phyloP scores from a whole-genome alignment of 1,284 basidiomycete species.

The Volvariella volvacea region DNA sequence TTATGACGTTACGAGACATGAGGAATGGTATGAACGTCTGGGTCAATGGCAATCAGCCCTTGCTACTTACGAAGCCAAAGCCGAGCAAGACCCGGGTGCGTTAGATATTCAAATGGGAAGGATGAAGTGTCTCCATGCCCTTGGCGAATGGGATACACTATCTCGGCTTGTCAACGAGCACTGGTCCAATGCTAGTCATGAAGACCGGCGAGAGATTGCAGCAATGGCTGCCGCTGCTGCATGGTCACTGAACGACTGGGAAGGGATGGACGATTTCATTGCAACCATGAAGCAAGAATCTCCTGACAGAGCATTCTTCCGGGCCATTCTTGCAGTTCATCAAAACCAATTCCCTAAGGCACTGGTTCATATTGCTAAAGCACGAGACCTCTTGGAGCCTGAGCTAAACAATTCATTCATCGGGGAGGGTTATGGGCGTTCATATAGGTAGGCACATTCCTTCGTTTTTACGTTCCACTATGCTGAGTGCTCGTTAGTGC shows the following conservation, averaged over 20 bases:
- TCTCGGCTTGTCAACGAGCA: slow-evolving; percentile 84
- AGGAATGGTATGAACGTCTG: slow-evolving; percentile 97
- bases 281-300: slow-evolving; percentile 91
- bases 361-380: slow-evolving; percentile 85
- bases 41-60: slow-evolving; percentile 97
- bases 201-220: slow-evolving; percentile 88
- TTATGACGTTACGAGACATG: slow-evolving; percentile 83
- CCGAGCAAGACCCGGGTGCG: slow-evolving; percentile 59
- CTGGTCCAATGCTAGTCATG: slow-evolving; percentile 81
- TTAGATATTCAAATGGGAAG: slow-evolving; percentile 79
- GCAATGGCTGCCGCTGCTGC: slow-evolving; percentile 96
- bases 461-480: not conserved
- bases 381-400: slow-evolving; percentile 90
- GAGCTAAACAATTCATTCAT: slow-evolving; percentile 85
- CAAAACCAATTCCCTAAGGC: slow-evolving; percentile 95
- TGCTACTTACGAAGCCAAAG: slow-evolving; percentile 79
- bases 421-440: slow-evolving; percentile 93
- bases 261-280: slow-evolving; percentile 98
- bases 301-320: slow-evolving; percentile 93
- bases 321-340: slow-evolving; percentile 93
- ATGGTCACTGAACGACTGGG: slow-evolving; percentile 97
- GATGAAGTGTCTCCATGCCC: slow-evolving; percentile 94
- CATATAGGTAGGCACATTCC: slow-evolving; percentile 72
- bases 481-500: slow-evolving; percentile 46
- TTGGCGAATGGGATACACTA: slow-evolving; percentile 97